Evolutionary conservation across 768 basidiomycete genomes (phyloP), one percentile per base, ranked within the genome.

Genomic region (Paxillus involutus): DNA sequence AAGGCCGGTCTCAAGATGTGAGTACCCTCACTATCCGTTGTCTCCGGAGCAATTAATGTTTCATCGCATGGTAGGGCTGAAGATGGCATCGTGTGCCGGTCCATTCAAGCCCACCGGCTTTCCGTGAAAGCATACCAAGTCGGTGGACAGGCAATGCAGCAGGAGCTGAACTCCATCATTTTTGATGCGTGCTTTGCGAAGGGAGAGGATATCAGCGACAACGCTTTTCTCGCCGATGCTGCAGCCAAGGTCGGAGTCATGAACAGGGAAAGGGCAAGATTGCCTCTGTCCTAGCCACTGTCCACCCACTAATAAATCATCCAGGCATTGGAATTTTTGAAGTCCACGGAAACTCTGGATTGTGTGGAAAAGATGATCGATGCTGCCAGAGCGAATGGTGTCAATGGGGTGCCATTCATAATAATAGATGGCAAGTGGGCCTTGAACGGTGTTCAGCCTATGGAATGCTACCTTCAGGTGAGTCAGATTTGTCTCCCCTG

Each of bases 391-490:
- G 61, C 67, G 24, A 67, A 72, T n/a, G 76, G 78, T 5, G 77
- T 82, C 55, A 73, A 70, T 1, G 81, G 81, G 35, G 80, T 82
- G 1, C 81, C 81, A 0, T 81, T 79, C 64, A 73, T 78, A 51
- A 76, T 81, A 53, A 71, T 79, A 32, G 72, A 79, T 37, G 68
- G 72, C 11, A 75, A 72, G 47, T 79, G 74, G 71, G 79, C 76
- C 14, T 42, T 79, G 49, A 73, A 71, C 14, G 78, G 78, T n/a
- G 75, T 74, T 9, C 79, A 80, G 53, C 51, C 71, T 9, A 61
- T 60, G 37, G 77, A 78, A 16, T 71, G 69, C 42, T 79, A 76
- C 56, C 53, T 68, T 30, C 66, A 71, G 64, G 77, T 75, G 44
- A 40, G 70, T 19, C n/a, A 12, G n/a, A 4, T 32, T 29, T 33